Conservation (phyloP, 768 basidiomycete species). For the Amanita brunnescens region DNA sequence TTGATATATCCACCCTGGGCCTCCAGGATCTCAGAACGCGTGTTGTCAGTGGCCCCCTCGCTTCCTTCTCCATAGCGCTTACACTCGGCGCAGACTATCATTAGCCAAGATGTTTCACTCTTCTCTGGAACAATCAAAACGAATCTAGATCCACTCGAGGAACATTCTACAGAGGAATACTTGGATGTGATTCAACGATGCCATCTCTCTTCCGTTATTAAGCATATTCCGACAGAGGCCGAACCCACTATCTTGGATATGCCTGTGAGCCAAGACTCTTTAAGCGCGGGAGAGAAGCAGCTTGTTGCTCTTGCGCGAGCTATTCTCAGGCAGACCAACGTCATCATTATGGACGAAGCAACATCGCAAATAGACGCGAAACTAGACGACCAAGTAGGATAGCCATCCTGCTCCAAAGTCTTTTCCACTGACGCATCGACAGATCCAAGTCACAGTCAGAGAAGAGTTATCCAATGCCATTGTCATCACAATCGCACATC, state of each 20-base stretch:
- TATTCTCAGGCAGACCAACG: slow-evolving; percentile 51
- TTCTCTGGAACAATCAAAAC: slow-evolving; percentile 66
- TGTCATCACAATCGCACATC: slow-evolving; percentile 79
- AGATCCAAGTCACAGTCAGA: slow-evolving; percentile 69
- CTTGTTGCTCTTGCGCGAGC: slow-evolving; percentile 65
- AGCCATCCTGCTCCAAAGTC: neutral
- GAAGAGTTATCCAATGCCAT: slow-evolving; percentile 65
- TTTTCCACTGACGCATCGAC: neutral
- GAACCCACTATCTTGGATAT: slow-evolving; percentile 42
- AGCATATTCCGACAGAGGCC: slow-evolving; percentile 22
- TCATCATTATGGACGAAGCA: slow-evolving; percentile 73
- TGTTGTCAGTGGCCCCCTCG: slow-evolving; percentile 31
- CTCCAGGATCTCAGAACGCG: slow-evolving; percentile 59
- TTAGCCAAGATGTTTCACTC: slow-evolving; percentile 67
- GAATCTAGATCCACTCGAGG: slow-evolving; percentile 62
- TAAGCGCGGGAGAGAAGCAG: slow-evolving; percentile 76
- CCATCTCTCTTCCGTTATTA: slow-evolving; percentile 43
- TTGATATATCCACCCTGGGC: slow-evolving; percentile 61
- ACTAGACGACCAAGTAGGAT: slow-evolving; percentile 54
- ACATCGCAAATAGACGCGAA: slow-evolving; percentile 66
- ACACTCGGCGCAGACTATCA: slow-evolving; percentile 43
- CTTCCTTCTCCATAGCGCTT: neutral
- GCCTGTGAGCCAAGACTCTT: slow-evolving; percentile 54
- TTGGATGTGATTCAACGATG: slow-evolving; percentile 57
- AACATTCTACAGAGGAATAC: slow-evolving; percentile 53